Conservation (phyloP, 2,329 filamentous ascomycete genomes). For the Sporothrix phasma region DNA sequence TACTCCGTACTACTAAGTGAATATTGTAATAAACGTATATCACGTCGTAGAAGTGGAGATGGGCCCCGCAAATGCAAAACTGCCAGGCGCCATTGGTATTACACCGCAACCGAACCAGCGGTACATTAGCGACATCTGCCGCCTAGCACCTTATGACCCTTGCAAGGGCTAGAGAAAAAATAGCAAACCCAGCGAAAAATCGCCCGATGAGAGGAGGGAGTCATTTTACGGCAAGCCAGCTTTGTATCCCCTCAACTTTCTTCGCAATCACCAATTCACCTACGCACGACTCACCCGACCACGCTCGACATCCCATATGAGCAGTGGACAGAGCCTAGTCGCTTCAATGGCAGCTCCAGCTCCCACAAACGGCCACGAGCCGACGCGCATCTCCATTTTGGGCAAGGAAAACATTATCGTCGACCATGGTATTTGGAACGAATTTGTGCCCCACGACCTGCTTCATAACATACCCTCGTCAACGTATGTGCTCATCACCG, state of each 20-base stretch:
- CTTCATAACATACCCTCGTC: slow-evolving; percentile 68
- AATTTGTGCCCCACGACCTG: slow-evolving; percentile 72
- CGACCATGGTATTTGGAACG: slow-evolving; percentile 81
- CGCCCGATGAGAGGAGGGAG: neutral
- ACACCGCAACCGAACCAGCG: neutral
- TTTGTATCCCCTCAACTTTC: neutral
- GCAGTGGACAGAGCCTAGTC: neutral
- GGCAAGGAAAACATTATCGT: slow-evolving; percentile 85
- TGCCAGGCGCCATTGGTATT: neutral
- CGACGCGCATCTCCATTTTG: slow-evolving; percentile 64
- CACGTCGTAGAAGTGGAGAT: no score
- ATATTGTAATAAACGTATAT: no score
- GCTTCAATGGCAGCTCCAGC: slow-evolving; percentile 13
- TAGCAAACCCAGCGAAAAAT: neutral
- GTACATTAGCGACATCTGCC: neutral
- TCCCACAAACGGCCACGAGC: slow-evolving; percentile 23
- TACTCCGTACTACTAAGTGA: no score
- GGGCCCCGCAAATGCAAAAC: no score
- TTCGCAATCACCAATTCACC: neutral
- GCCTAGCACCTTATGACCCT: neutral
- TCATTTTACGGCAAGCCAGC: neutral
- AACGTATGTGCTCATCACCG: slow-evolving; percentile 93
- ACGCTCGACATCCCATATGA: neutral
- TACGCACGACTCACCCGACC: neutral
- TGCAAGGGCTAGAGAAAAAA: neutral